Evolutionary conservation across 257 asterid species (phyloP).

Genomic region (Solanum dulcamara): DNA sequence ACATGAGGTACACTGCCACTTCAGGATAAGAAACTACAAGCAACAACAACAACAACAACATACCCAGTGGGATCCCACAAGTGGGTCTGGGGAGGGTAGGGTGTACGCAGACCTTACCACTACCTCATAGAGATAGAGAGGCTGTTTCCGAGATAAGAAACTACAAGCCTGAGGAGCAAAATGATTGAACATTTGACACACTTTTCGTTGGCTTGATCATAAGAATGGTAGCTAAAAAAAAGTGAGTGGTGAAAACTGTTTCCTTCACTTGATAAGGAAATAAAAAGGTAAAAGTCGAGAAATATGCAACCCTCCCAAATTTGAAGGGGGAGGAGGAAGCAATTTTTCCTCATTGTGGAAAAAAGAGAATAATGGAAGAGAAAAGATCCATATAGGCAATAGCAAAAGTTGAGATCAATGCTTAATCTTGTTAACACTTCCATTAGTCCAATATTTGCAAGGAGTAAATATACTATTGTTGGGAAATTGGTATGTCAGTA

Average conservation of each 20-base stretch:
- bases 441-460: not conserved
- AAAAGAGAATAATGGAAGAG: not conserved
- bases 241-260: not conserved
- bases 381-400: not conserved
- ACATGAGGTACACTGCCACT: not conserved
- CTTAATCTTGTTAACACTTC: not conserved
- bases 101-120: too few species aligned
- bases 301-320: not conserved
- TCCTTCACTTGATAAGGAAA: not conserved
- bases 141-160: too few species aligned
- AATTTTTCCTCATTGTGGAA: not conserved
- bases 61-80: too few species aligned
- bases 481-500: not conserved
- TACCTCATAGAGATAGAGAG: too few species aligned
- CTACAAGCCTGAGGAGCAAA: not conserved
- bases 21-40: not conserved
- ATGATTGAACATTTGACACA: not conserved
- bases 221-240: not conserved
- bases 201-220: not conserved
- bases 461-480: not conserved
- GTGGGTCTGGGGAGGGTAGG: too few species aligned
- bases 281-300: not conserved
- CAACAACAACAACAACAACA: too few species aligned
- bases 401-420: not conserved
- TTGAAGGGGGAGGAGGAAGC: not conserved